A percentile compares a stretch with the other conserved stretches of the same genome.
Conservation (phyloP, 129 eudicot genomes). For the Chrysanthemum lavandulifolium region DNA sequence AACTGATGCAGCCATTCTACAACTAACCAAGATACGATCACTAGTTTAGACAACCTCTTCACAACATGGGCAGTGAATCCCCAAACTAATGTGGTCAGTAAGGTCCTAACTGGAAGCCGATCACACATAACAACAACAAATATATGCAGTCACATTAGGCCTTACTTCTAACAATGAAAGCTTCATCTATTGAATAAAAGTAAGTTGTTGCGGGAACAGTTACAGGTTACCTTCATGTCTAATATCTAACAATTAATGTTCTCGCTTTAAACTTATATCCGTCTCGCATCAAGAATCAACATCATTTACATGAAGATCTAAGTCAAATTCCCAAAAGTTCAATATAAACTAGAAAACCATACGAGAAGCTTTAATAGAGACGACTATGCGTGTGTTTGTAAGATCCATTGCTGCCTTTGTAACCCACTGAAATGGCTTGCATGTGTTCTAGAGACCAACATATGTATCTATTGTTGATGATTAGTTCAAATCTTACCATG, state of each 20-base stretch:
- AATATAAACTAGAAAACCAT: neutral
- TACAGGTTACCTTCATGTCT: neutral
- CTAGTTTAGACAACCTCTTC: too few relatives aligned
- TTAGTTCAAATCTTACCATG: too few relatives aligned
- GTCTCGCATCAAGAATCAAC: too few relatives aligned
- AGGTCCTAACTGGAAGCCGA: too few relatives aligned
- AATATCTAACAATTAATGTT: neutral
- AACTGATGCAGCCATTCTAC: too few relatives aligned
- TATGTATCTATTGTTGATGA: too few relatives aligned
- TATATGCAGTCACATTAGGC: neutral
- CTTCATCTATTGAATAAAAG: neutral
- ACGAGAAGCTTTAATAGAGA: conserved; percentile 1
- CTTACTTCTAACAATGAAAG: neutral
- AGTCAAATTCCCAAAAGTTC: conserved; percentile 2
- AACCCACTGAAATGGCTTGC: conserved; percentile 16
- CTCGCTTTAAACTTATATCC: too few relatives aligned
- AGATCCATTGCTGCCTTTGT: neutral
- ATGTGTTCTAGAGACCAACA: neutral
- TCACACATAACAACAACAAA: neutral
- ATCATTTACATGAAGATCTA: neutral
- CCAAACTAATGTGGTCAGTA: too few relatives aligned
- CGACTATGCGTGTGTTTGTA: neutral
- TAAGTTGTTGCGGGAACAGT: neutral
- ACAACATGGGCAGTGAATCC: too few relatives aligned
- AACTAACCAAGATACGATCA: too few relatives aligned